These are phyloP conservation scores for Beauveria pseudobassiana DNA, from an alignment of 2,329 filamentous ascomycete genomes.

Conservation along the genomic window DNA sequence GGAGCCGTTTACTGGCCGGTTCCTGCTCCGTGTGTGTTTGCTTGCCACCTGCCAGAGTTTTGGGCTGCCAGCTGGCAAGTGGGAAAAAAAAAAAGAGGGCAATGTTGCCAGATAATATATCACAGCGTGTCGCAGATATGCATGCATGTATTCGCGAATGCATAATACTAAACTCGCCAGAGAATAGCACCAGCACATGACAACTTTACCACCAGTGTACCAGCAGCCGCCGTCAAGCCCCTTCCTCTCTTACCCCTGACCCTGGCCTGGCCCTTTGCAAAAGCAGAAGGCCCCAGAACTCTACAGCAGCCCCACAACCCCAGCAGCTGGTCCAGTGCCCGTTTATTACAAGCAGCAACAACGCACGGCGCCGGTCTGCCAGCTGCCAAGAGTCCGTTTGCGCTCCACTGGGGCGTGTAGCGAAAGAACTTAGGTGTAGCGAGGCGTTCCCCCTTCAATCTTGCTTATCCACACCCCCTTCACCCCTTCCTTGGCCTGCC, in stretches of 20 bases:
- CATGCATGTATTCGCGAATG: not conserved
- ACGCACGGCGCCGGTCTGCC: not conserved
- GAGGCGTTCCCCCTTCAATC: not conserved
- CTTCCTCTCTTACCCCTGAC: not conserved
- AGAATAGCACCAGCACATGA: not conserved
- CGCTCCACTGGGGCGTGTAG: not conserved
- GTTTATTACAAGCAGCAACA: not conserved
- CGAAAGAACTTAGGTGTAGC: not conserved
- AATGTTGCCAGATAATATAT: not conserved
- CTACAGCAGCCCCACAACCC: not conserved
- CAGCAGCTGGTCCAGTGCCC: not conserved
- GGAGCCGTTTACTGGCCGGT: not conserved
- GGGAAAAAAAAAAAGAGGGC: not conserved
- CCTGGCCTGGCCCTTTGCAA: too few relatives aligned
- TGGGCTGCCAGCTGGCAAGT: not conserved
- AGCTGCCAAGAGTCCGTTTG: not conserved
- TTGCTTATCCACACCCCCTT: not conserved
- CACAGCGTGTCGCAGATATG: not conserved
- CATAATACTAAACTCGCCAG: not conserved
- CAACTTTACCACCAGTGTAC: not conserved
- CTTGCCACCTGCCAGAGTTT: not conserved
- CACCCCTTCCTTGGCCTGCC: not conserved
- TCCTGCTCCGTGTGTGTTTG: not conserved
- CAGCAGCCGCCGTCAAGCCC: not conserved
- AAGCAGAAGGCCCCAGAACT: not conserved